Evolutionary conservation across 306 rosid species (phyloP).

Genomic region (Castanospermum australe): DNA sequence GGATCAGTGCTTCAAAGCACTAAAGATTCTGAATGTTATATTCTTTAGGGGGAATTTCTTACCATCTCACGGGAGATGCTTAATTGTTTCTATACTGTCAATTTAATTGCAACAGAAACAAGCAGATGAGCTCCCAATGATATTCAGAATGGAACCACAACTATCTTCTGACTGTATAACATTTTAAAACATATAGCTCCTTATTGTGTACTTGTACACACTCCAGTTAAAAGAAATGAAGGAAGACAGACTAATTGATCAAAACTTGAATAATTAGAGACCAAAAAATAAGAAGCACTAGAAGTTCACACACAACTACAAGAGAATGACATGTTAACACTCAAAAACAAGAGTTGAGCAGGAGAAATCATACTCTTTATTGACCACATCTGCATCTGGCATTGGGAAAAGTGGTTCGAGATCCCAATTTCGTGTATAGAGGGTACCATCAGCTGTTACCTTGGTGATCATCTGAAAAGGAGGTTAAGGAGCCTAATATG

Average conservation of each 20-base stretch:
- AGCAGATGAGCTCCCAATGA: not conserved
- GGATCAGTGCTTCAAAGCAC: not conserved
- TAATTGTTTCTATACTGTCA: not conserved
- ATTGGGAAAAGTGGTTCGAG: constrained; percentile 84
- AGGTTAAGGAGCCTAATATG: constrained; percentile 15
- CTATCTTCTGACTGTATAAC: not conserved
- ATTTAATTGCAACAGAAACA: not conserved
- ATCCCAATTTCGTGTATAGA: constrained; percentile 85
- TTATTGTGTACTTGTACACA: not conserved
- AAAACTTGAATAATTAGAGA: constrained; percentile 5
- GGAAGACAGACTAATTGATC: not conserved
- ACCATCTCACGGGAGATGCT: not conserved
- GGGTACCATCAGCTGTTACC: constrained; percentile 94
- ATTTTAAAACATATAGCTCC: constrained; percentile 6
- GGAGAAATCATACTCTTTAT: constrained; percentile 56
- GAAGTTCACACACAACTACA: not conserved
- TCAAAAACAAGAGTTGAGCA: constrained; percentile 8
- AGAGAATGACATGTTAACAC: constrained; percentile 15
- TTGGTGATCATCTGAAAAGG: constrained; percentile 78
- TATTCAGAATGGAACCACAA: constrained; percentile 9
- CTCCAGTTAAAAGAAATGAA: not conserved
- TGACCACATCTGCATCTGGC: constrained; percentile 57
- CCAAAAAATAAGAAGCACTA: constrained; percentile 7
- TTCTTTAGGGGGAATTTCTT: not conserved
- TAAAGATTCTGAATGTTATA: not conserved